Evolutionary conservation across 306 rosid genomes (phyloP), one percentile per base, ranked within the genome.

Genomic region (Cicer bijugum): DNA sequence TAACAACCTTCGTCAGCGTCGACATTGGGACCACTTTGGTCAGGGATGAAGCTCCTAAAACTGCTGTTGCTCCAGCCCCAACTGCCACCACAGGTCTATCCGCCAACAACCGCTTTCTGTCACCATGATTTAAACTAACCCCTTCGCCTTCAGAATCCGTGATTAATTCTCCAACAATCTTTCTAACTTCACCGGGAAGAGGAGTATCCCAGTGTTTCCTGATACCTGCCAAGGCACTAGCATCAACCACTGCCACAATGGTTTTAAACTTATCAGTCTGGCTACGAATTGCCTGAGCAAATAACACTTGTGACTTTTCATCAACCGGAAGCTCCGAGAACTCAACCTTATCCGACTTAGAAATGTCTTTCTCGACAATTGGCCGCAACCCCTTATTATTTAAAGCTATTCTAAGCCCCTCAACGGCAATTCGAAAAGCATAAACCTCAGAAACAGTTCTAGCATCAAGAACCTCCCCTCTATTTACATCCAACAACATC

Each of bases 51-150:
- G 82, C 96, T 61, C 97, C 96, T 47, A 92, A 72, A 73, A 88
- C 86, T 50, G 88, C 93, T 3, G 96, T 89, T 38, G 93, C 96
- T 47, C 96, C 97, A 1, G 97, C 96, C 71, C 96, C 93, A 6
- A 89, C 89, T 66, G 93, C 97, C 76, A 92, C 86, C 79, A 88
- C 51, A 53, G 96, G 90, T 50, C 84, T 92, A 44, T 74, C 88
- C 1, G 86, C 63, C 44, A 92, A 69, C 19, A 79, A 70, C 19
- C 85, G 77, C 55, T 82, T 89, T 76, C 58, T 79, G 38, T 86
- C 87, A 35, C 80, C 28, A 39, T 75, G 79, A 82, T 67, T 85
- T 38, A 82, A 57, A 50, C 10, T 7, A 75, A 40, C 81, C 15
- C 12, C 86, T 72, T 85, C 77, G 15, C 72, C 87, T 12, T 75